A percentile compares a stretch with the other conserved stretches of the same genome.
Conservation (phyloP, 208 protist genomes). For the Phytomonas francai region DNA sequence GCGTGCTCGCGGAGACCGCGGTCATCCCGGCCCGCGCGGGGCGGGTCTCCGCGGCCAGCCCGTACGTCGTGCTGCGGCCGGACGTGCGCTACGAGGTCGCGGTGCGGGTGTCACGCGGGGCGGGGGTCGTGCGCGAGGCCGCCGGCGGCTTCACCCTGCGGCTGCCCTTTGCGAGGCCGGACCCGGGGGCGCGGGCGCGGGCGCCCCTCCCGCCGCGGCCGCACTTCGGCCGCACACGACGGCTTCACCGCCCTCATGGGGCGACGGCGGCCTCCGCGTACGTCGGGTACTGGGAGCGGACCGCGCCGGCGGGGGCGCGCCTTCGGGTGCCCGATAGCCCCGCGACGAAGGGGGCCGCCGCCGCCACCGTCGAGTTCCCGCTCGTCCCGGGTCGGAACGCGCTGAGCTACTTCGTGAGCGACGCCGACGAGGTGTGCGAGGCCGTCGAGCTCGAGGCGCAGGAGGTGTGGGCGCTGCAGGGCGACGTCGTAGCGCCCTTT, state of each 20-base stretch:
- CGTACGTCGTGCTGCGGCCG: slow-evolving; percentile 42
- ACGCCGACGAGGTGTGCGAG: slow-evolving; percentile 76
- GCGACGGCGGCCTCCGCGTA: slow-evolving; percentile 34
- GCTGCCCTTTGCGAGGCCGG: slow-evolving; percentile 35
- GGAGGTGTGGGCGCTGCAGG: slow-evolving; percentile 71
- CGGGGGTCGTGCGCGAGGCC: slow-evolving; percentile 7
- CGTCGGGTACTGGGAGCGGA: slow-evolving; percentile 63
- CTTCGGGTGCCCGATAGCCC: slow-evolving; percentile 36
- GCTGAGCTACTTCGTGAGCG: slow-evolving; percentile 53
- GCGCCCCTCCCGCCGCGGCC: slow-evolving; percentile 17
- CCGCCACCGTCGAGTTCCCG: slow-evolving; percentile 15
- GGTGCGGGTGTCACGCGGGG: slow-evolving; percentile 20
- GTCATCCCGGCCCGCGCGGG: slow-evolving; percentile 23
- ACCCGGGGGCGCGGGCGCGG: slow-evolving; percentile 40
- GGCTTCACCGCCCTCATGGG: slow-evolving; percentile 21
- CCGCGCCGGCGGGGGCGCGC: slow-evolving; percentile 25
- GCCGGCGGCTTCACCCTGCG: slow-evolving; percentile 45
- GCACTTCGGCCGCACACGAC: slow-evolving; percentile 67
- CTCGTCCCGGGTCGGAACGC: slow-evolving; percentile 62
- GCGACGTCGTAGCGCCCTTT: slow-evolving; percentile 24
- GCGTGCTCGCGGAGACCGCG: slow-evolving; percentile 29
- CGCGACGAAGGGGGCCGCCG: slow-evolving; percentile 8
- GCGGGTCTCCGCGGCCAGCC: slow-evolving; percentile 27
- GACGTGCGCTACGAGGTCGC: slow-evolving; percentile 43
- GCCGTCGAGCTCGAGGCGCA: slow-evolving; percentile 50